Evolutionary conservation across 768 basidiomycete genomes (phyloP).

Genomic region (Agrocybe praecox): DNA sequence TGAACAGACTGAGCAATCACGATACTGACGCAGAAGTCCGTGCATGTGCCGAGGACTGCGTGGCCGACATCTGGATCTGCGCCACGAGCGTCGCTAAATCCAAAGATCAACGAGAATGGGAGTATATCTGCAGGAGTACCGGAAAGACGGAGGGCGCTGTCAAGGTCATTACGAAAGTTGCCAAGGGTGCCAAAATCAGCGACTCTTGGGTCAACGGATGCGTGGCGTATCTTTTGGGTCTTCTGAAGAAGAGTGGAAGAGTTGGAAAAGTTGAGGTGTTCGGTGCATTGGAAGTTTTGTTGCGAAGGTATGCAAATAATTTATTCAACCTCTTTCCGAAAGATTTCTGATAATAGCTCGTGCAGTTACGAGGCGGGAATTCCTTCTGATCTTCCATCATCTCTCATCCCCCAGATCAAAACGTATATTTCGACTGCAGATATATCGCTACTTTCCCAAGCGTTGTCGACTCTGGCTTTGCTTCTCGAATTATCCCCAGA

Average conservation of each 20-base stretch:
- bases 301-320: constrained; percentile 54
- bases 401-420: constrained; percentile 74
- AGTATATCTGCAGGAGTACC: constrained; percentile 68
- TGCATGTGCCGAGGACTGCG: constrained; percentile 75
- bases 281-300: constrained; percentile 68
- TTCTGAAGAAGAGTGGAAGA: constrained; percentile 80
- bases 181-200: constrained; percentile 66
- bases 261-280: constrained; percentile 82
- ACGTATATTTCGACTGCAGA: constrained; percentile 75
- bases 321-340: neutral
- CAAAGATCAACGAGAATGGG: constrained; percentile 79
- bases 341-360: neutral
- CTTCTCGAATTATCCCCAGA: constrained; percentile 69
- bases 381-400: constrained; percentile 60
- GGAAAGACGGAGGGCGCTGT: constrained; percentile 79
- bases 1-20: constrained; percentile 67
- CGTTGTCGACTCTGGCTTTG: constrained; percentile 64
- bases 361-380: constrained; percentile 40
- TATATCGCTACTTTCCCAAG: constrained; percentile 76
- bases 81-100: constrained; percentile 71
- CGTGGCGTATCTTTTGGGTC: constrained; percentile 72
- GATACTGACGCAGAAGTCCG: constrained; percentile 94
- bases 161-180: constrained; percentile 83
- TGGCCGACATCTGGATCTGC: constrained; percentile 87
- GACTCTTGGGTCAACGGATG: constrained; percentile 84